Evolutionary conservation across 176 grass and related monocot genomes (phyloP).

Genomic region (Chrysopogon serrulatus): DNA sequence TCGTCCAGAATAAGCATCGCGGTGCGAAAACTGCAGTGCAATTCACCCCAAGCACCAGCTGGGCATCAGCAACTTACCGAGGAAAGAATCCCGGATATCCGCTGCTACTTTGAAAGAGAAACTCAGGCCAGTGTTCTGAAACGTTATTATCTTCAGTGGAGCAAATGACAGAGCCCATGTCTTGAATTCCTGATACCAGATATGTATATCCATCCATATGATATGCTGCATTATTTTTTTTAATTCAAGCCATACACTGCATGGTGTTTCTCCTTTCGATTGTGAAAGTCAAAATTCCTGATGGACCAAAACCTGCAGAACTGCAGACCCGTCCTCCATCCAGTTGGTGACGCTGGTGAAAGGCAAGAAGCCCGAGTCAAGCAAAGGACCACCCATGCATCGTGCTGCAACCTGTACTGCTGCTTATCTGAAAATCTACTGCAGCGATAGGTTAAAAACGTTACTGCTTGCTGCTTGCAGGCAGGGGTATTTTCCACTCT

Average conservation of each 20-base stretch:
- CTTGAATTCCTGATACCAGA: background rate
- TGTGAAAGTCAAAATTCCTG: background rate
- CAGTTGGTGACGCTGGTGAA: background rate
- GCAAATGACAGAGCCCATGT: no score
- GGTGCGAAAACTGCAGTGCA: slow-evolving; percentile 18
- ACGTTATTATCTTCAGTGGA: background rate
- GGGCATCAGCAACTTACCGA: background rate
- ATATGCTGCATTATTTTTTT: background rate
- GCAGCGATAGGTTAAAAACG: background rate
- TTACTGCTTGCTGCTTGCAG: background rate
- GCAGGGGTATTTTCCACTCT: background rate
- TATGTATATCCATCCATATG: background rate
- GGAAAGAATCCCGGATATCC: background rate
- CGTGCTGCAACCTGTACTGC: slow-evolving; percentile 5
- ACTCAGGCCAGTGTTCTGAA: background rate
- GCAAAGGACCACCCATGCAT: background rate
- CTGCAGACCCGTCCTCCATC: no score
- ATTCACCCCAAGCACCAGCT: background rate
- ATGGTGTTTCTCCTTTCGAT: background rate
- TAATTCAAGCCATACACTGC: background rate
- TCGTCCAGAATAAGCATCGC: background rate
- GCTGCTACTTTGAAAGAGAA: background rate
- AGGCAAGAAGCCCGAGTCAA: background rate
- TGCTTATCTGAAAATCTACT: background rate
- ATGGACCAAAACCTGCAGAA: background rate